phyloP scores from a whole-genome alignment of 176 grass and related monocot species.

The Guadua angustifolia region DNA sequence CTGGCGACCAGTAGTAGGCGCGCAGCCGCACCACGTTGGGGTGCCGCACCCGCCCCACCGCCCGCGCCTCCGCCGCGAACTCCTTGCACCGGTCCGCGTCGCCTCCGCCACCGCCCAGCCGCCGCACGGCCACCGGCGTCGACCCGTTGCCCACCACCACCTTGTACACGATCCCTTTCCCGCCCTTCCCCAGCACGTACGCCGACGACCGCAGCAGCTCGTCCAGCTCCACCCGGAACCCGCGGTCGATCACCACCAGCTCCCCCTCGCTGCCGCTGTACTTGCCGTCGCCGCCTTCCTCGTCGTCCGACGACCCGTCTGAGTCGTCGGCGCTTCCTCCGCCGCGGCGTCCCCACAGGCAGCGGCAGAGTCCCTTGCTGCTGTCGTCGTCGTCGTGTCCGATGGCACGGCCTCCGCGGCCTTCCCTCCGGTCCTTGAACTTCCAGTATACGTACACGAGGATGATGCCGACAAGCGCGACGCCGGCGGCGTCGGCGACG shows the following conservation, averaged over 20 bases:
- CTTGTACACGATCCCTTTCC: conserved; percentile 96
- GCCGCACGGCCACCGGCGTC: conserved; percentile 84
- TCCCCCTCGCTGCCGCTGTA: conserved; percentile 55
- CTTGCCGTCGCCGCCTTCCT: conserved; percentile 34
- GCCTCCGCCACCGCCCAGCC: conserved; percentile 61
- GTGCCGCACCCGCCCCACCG: conserved; percentile 67
- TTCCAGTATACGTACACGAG: conserved; percentile 92
- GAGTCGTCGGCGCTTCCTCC: conserved; percentile 2
- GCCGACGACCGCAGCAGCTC: conserved; percentile 89
- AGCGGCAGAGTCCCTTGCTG: conserved; percentile 30
- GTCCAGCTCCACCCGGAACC: conserved; percentile 84
- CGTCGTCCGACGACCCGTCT: conserved; percentile 41
- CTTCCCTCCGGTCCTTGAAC: conserved; percentile 60
- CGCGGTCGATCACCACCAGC: conserved; percentile 84
- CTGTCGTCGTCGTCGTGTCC: neutral
- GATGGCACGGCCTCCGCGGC: conserved; percentile 22
- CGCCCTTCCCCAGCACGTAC: conserved; percentile 91
- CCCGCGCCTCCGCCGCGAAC: conserved; percentile 77
- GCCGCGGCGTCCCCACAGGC: conserved; percentile 35
- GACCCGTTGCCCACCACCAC: conserved; percentile 83
- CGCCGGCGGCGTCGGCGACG: conserved; percentile 75
- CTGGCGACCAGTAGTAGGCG: conserved; percentile 89
- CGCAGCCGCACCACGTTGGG: conserved; percentile 84
- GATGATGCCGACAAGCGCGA: conserved; percentile 78
- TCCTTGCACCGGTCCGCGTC: conserved; percentile 59